Evolutionary conservation across 1,284 basidiomycete genomes (phyloP).

Genomic region (Cryptococcus sp.): DNA sequence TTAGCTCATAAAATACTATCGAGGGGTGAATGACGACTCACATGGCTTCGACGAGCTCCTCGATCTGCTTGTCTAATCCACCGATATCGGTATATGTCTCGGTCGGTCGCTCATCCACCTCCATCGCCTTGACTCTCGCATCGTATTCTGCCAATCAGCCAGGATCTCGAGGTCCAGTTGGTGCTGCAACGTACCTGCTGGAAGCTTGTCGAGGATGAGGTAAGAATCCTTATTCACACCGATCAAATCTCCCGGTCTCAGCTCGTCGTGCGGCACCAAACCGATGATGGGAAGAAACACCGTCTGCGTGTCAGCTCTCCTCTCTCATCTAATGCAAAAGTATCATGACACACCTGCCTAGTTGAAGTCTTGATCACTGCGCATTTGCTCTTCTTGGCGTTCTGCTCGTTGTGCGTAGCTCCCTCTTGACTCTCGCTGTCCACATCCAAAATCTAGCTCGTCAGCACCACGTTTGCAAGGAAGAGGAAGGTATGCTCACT

Average conservation of each 20-base stretch:
- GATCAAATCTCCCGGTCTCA: constrained; percentile 88
- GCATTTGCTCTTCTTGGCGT: constrained; percentile 92
- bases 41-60: constrained; percentile 73
- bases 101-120: constrained; percentile 76
- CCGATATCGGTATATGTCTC: constrained; percentile 75
- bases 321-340: not conserved
- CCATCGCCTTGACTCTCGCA: constrained; percentile 82
- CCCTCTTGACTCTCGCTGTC: constrained; percentile 93
- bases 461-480: not conserved
- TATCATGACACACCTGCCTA: constrained; percentile 55
- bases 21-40: constrained; percentile 17
- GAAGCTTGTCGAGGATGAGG: constrained; percentile 83
- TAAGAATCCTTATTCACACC: constrained; percentile 99
- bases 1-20: constrained; percentile 7
- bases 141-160: constrained; percentile 57
- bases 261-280: constrained; percentile 83
- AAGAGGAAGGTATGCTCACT: constrained; percentile 50
- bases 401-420: constrained; percentile 87
- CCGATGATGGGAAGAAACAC: constrained; percentile 98
- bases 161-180: not conserved
- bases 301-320: constrained; percentile 51
- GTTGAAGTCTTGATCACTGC: constrained; percentile 99
- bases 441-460: constrained; percentile 77
- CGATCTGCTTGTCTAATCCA: constrained; percentile 74
- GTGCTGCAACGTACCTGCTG: constrained; percentile 48